Base-by-base conservation (phyloP, 1,284 basidiomycete genomes). In the Polyporus tsugae region DNA sequence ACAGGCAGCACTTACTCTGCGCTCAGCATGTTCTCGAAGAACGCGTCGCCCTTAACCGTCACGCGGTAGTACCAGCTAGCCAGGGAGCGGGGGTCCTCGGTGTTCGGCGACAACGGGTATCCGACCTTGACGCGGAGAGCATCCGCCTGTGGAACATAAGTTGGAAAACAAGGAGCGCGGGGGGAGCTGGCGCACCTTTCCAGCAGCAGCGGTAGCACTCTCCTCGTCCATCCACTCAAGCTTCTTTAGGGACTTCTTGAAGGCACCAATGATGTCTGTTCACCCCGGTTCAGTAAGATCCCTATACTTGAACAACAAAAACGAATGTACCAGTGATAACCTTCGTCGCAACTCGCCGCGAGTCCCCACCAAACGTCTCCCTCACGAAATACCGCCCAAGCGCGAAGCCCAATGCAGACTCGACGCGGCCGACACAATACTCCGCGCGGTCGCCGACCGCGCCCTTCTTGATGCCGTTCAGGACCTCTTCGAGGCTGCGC, bases 151-250 rank as follows among this genome's bases (percentile, higher is more conserved):
- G 13, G 15, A 33, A 13, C 13, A 17, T 7, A 25, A 2, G 11
- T 88, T 91, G 35, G 17, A 25, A 10, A 62, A 35, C 29, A 19
- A 35, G 29, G 6, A 15, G 6, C 10, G 7, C 7, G 4, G 4
- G 35, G 4, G 10, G 59, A 4, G 13, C 9, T 5, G 13, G 15
- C 35, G 68, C 55, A 89, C 92, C 86, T 99, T 99, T 78, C 93
- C 89, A 52, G 91, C 89, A 2, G 97, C 97, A 64, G 91, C 93
- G 46, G 85, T 83, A 22, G 94, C 91, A 9, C 95, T 96, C 75
- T 91, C 82, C 59, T 91, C 80, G 79, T 99, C 97, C 91, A 99
- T 95, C 97, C 97, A 99, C 58, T 91, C 86, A 63, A 99, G 86
- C 65, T 89, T 81, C 15, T 86, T 82, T 13, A 99, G 83, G 17